These are phyloP conservation scores for Apiospora phragmitis DNA, from an alignment of 2,329 filamentous ascomycete genomes.

Conservation along the genomic window DNA sequence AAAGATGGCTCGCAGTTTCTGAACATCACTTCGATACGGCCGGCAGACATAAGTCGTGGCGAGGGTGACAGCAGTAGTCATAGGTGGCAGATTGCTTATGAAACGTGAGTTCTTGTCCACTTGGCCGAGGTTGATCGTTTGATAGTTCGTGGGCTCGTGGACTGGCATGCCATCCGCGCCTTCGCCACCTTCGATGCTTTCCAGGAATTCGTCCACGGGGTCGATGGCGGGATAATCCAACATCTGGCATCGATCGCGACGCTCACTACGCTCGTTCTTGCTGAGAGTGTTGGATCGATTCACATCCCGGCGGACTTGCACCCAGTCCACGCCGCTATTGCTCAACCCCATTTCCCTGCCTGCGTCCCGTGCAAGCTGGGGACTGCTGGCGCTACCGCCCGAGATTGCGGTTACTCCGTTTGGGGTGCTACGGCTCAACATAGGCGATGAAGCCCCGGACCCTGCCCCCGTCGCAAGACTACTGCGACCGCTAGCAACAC, in stretches of 20 bases:
- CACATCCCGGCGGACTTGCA: constrained; percentile 94
- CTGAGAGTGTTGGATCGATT: constrained; percentile 94
- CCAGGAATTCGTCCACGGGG: constrained; percentile 85
- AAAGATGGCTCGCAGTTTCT: constrained; percentile 90
- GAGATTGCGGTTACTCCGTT: constrained; percentile 47
- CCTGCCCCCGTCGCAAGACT: constrained; percentile 69
- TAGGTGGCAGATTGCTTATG: constrained; percentile 77
- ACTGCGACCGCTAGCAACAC: constrained; percentile 84
- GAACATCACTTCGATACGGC: constrained; percentile 91
- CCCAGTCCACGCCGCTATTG: constrained; percentile 72
- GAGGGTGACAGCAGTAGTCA: constrained; percentile 77
- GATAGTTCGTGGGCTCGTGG: constrained; percentile 79
- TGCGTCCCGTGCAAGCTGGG: constrained; percentile 46
- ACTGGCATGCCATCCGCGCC: constrained; percentile 82
- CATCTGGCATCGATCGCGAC: constrained; percentile 90
- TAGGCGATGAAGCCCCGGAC: constrained; percentile 42
- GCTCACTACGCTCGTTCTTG: constrained; percentile 80
- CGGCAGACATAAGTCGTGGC: constrained; percentile 92
- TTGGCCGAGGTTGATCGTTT: constrained; percentile 74
- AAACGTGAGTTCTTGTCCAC: constrained; percentile 97
- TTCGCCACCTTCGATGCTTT: constrained; percentile 86
- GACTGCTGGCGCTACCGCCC: constrained; percentile 40
- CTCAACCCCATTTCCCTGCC: constrained; percentile 71
- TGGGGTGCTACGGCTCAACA: constrained; percentile 38
- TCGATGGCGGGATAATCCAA: constrained; percentile 86